Evolutionary conservation across 805 yeast species (phyloP), one percentile per base, ranked within the genome.

Genomic region (Kodamaea fukazawae): DNA sequence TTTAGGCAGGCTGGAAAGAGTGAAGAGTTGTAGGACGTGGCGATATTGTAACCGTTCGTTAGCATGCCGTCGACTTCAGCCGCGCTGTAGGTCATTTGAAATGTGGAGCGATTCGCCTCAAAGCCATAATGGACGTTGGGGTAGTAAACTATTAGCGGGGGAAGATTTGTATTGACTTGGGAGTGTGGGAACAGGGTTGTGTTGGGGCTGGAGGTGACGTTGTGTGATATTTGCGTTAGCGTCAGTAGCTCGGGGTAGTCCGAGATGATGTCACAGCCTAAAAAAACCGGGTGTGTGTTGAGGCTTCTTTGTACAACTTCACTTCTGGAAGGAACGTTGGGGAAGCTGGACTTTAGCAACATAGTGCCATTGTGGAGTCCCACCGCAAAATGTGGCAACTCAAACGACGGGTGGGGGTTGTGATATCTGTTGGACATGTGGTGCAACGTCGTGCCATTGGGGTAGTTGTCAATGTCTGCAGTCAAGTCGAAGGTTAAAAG

Each of bases 101-200:
- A 80, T 0, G 86, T 80, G 1, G 85, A 79, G 0, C 74, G 71
- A 51, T 80, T 81, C 2, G 84, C 70, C 0, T 55, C 44, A 43
- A 56, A 75, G 0, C 72, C 54, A 36, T 66, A 62, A 16, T 65
- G 45, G 2, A 61, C 49, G 49, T 80, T 81, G 3, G 77, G 71
- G 36, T 66, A 60, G 48, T 79, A 79, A 0, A 80, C 67, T 12
- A 80, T 63, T 27, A 80, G 51, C 0, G 86, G 86, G 81, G 80
- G 10, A 51, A 43, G 17, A 6, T 8, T 12, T 33, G 36, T 28
- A 18, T 15, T 5, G 11, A 6, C 11, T n/a, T n/a, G n/a, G 25
- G 8, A 31, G 23, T 31, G 4, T 7, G 7, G n/a, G n/a, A n/a
- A n/a, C n/a, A n/a, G n/a, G n/a, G n/a, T n/a, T n/a, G n/a, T n/a